Evolutionary conservation across 176 grass and related monocot genomes (phyloP), one percentile per base, ranked within the genome.

Genomic region (Stipa capillata): DNA sequence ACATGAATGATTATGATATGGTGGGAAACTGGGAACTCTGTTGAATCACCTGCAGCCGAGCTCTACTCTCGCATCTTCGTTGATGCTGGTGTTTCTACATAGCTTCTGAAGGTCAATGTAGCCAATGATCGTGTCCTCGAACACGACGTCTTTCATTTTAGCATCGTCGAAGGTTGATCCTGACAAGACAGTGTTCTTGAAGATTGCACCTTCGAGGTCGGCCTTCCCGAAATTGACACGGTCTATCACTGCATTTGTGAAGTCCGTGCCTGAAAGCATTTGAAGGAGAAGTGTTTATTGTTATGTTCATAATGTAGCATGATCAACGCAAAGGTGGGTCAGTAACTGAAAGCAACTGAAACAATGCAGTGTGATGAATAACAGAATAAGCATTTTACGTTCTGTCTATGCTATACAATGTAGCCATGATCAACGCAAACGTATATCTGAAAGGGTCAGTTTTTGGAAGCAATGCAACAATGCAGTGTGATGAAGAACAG

Each of bases 71-170:
- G 44, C 37, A 0, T 89, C 96, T 63, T 48, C 87, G 14, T 55
- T 89, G n/a, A 98, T 91, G 35, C 85, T 81, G 23, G 87, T 89
- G 48, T 99, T 95, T 83, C 53, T 75, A 34, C 92, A 99, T 21
- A 95, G 77, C 89, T 99, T 99, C 78, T 95, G 96, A 67, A 99
- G 92, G 78, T 99, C 96, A 60, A 99, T 84, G 69, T 91, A 98
- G 29, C 96, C 92, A 0, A 98, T 95, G 53, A 98, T 90, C 3
- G 92, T 99, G 79, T 99, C 96, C 82, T 99, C 96, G 14, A 93
- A 99, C 34, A 73, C 65, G 0, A 40, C 86, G 21, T 83, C 81
- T 21, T 87, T 64, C 62, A 98, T 85, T 66, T 93, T 80, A 20
- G 96, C 92, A 27, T 93, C 85, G 15, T 76, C 66, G 1, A 98